Conservation (phyloP, 1,284 basidiomycete species). For the Boletus semigastroideus region DNA sequence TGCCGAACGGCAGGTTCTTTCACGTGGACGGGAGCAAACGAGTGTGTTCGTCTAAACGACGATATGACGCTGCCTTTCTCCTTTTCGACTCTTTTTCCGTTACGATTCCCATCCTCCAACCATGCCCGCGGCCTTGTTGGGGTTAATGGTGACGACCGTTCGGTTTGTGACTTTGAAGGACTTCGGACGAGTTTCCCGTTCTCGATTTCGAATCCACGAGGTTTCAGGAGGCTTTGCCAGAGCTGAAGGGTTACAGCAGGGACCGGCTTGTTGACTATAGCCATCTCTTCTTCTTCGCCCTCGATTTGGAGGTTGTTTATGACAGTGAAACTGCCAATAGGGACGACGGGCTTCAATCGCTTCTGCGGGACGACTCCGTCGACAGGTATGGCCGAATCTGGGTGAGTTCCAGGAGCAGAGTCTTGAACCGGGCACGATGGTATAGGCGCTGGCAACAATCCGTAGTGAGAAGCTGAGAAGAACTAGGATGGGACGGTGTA, state of each 20-base stretch:
- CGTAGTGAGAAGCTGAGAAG: not conserved
- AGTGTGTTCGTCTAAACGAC: constrained; percentile 55
- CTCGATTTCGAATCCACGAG: constrained; percentile 60
- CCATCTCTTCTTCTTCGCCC: constrained; percentile 46
- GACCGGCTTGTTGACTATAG: constrained; percentile 51
- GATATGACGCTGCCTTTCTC: constrained; percentile 48
- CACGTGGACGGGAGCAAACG: constrained; percentile 46
- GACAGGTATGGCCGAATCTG: constrained; percentile 8
- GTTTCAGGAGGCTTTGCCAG: constrained; percentile 64
- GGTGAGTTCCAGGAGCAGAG: constrained; percentile 18
- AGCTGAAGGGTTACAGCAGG: constrained; percentile 61
- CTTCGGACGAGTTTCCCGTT: constrained; percentile 55
- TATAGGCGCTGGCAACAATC: constrained; percentile 16
- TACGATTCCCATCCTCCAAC: not conserved
- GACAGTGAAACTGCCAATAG: constrained; percentile 25
- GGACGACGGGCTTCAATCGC: constrained; percentile 4
- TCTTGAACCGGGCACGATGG: constrained; percentile 14
- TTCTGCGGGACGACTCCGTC: constrained; percentile 5
- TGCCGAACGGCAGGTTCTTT: constrained; percentile 36
- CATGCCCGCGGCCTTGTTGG: constrained; percentile 12
- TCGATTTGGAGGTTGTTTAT: constrained; percentile 21
- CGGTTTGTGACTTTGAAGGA: constrained; percentile 45
- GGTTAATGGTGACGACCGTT: constrained; percentile 13
- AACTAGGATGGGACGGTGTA: not conserved
- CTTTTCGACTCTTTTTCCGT: constrained; percentile 4